Evolutionary conservation across 2,329 filamentous ascomycete species (phyloP).

Genomic region (Trichoderma sp.): DNA sequence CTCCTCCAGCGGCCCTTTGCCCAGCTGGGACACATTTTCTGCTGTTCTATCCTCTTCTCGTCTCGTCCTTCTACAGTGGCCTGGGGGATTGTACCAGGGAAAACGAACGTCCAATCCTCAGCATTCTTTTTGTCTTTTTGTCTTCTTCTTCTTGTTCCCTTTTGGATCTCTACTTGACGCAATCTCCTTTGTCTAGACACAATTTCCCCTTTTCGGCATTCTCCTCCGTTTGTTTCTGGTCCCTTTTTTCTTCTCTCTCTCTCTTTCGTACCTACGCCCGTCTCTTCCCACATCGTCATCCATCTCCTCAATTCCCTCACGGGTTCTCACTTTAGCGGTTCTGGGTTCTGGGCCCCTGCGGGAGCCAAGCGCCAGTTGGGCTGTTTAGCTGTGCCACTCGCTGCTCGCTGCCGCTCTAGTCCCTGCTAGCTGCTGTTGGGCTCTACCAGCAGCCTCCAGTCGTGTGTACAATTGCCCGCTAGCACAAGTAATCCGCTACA

Average conservation of each 20-base stretch:
- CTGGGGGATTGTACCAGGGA: neutral
- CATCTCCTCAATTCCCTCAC: neutral
- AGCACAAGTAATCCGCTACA: neutral
- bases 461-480: neutral
- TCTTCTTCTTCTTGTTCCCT: neutral
- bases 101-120: neutral
- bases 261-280: neutral
- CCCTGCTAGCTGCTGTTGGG: neutral
- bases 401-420: neutral
- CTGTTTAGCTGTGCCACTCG: conserved; percentile 1
- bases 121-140: neutral
- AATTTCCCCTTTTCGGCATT: neutral
- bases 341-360: conserved; percentile 5
- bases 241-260: neutral
- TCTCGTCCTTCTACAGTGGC: neutral
- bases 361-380: conserved; percentile 5
- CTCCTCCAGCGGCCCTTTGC: neutral
- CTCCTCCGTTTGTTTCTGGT: neutral
- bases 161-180: neutral
- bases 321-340: neutral
- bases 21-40: neutral
- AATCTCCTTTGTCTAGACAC: neutral
- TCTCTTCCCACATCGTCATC: neutral
- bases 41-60: neutral
- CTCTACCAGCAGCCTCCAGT: neutral